Conservation (phyloP, 2,329 filamentous ascomycete species). For the Hymenotorrendiella dingleyae region DNA sequence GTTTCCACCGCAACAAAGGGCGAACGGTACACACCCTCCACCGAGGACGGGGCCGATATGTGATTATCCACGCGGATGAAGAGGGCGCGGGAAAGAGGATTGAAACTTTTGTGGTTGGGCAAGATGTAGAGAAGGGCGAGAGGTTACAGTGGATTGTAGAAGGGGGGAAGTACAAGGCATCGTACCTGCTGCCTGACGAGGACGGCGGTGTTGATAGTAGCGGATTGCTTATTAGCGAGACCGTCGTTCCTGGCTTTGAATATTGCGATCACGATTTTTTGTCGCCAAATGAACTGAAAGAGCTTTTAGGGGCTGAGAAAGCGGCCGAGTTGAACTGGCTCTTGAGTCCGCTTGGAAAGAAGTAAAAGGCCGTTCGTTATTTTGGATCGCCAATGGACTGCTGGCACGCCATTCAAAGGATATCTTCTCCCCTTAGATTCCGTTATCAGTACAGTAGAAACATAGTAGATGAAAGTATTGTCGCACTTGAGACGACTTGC, state of each 20-base stretch:
- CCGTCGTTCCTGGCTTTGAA: conserved; percentile 63
- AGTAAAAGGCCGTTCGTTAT: conserved; percentile 1
- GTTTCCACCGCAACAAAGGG: conserved; percentile 58
- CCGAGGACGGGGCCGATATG: conserved; percentile 55
- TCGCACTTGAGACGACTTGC: too few species aligned
- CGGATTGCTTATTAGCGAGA: conserved; percentile 61
- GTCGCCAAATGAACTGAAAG: conserved; percentile 40
- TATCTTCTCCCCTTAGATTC: too few species aligned
- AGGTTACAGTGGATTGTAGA: conserved; percentile 63
- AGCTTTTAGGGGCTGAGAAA: conserved; percentile 47
- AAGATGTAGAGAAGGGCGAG: conserved; percentile 51
- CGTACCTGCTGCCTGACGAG: conserved; percentile 48
- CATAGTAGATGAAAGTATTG: too few species aligned
- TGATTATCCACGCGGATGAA: conserved; percentile 55
- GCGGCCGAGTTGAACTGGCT: conserved; percentile 43
- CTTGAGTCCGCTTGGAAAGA: conserved; percentile 31
- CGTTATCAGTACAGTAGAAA: too few species aligned
- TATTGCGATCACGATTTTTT: conserved; percentile 64
- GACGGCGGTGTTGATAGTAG: conserved; percentile 32
- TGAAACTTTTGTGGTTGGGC: conserved; percentile 61
- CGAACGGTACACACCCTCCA: conserved; percentile 62
- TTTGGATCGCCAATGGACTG: too few species aligned
- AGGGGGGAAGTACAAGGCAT: conserved; percentile 61
- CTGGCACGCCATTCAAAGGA: too few species aligned
- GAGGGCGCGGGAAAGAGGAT: conserved; percentile 38